Base-by-base conservation (phyloP, 176 grass and related monocot species). In the Triticum urartu region DNA sequence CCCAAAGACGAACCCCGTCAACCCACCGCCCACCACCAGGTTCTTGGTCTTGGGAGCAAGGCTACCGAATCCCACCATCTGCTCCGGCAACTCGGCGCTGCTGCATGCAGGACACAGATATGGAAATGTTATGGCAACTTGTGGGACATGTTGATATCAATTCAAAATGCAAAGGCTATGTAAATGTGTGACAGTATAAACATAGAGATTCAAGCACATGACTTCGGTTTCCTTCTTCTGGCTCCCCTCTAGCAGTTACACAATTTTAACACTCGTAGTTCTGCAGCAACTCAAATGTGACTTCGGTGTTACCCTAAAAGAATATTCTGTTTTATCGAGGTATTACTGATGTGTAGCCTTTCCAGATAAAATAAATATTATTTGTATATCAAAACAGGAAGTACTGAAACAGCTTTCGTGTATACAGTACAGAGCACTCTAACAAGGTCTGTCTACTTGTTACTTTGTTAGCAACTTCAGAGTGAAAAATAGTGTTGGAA, bases 1-100 rank as follows among this genome's bases (percentile, higher is more conserved):
- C 14, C 96, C 96, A 0, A 98, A 64, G 22, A 98, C 92, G 54
- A 95, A 98, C 4, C 86, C 81, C 2, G 93, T 84, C 52, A 98
- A 68, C 3, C 96, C 93, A 8, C 90, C 92, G 3, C 91, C 96
- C n/a, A 98, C 97, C 7, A 98, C 87, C 18, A 98, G 22, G 92
- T 98, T 98, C 87, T 81, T 94, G 62, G 92, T 96, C 86, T 90
- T 94, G 14, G 94, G 85, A 0, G 84, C 82, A 9, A 98, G 85
- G 70, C 82, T 83, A 11, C 84, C 25, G 38, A 98, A 94, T 76
- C 82, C 88, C 2, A 59, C 64, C 86, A 94, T 92, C 35, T 72
- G 52, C 17, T 56, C 52, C 52, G 6, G 17, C 52, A 18, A 56
- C 52, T 56, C 52, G 17, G 52, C 32, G 0, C 9, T 75, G 4